Evolutionary conservation across 2,329 filamentous ascomycete genomes (phyloP).

Genomic region (Laburnicola sp.): DNA sequence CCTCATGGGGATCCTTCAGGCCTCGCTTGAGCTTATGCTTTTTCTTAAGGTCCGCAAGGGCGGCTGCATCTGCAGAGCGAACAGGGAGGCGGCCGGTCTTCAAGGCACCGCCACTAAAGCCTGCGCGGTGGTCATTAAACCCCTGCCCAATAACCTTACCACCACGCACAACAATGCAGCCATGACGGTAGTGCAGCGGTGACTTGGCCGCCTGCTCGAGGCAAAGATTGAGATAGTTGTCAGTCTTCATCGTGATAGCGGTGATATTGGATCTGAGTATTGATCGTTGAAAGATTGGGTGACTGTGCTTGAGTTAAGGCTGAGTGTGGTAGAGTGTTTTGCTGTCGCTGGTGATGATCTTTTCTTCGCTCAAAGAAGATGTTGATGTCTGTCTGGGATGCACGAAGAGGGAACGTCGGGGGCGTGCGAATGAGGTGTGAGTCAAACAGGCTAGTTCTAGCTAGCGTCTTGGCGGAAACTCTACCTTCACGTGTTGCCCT

Average conservation of each 20-base stretch:
- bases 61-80: constrained; percentile 38
- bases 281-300: neutral
- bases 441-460: neutral
- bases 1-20: neutral
- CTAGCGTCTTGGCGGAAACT: neutral
- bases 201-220: constrained; percentile 56
- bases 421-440: neutral
- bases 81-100: constrained; percentile 50
- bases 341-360: neutral
- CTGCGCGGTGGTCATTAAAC: constrained; percentile 55
- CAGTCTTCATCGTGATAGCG: constrained; percentile 47
- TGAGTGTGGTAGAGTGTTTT: neutral
- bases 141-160: constrained; percentile 58
- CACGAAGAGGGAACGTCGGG: neutral
- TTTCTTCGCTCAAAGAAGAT: neutral
- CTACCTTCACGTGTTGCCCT: neutral
- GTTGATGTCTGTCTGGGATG: neutral
- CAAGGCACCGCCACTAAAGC: constrained; percentile 55
- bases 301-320: neutral
- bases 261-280: neutral
- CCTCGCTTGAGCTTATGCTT: constrained; percentile 21
- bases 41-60: constrained; percentile 45
- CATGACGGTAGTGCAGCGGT: constrained; percentile 56
- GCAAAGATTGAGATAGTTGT: constrained; percentile 56
- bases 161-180: constrained; percentile 55